Base-by-base conservation (phyloP, 768 basidiomycete species). In the Mycena olivaceomarginata region DNA sequence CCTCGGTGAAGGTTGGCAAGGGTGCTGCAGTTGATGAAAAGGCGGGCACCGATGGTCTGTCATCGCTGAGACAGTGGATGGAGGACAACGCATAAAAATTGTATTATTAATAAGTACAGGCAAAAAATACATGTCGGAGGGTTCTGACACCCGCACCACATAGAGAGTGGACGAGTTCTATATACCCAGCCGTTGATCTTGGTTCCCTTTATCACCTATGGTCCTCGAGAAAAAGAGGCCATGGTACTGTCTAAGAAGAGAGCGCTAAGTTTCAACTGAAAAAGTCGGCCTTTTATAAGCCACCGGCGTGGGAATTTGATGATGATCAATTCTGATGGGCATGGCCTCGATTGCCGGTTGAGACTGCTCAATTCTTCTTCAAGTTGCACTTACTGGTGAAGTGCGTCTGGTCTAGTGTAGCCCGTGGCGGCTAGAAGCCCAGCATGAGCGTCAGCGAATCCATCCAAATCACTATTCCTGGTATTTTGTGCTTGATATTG, bases 381-480 rank as follows among this genome's bases (percentile, higher is more conserved):
- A 25, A 25, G 25, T 69, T 68, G 63, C 78, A 70, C 75, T 79
- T 73, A 31, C 75, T 74, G 78, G 75, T 39, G 73, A 76, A 79
- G 78, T 79, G 75, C 63, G 41, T 45, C 43, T 45, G 63, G 45
- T 56, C 70, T 75, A 59, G 74, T 73, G 51, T 57, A 51, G 63
- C 56, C 60, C 5, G 64, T 18, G 22, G 56, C 12, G 31, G 67
- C 56, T 62, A 22, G 16, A 43, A 37, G 2, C 20, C 56, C 31
- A 70, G 7, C 64, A 79, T 79, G 78, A 79, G 78, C 72, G 59
- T 79, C 45, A 77, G 78, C 22, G 89, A 90, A 80, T 88, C 88
- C 65, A 87, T 92, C 68, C 92, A 93, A 84, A 93, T 93, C 72
- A 92, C 92, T 57, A 93, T 93, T 82, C 92, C 92, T 84, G 91